Percentiles rank a stretch among this genome's conserved stretches.
Evolutionary conservation across 2,329 filamentous ascomycete species (phyloP).

Genomic region (Aspergillus ochraceus): DNA sequence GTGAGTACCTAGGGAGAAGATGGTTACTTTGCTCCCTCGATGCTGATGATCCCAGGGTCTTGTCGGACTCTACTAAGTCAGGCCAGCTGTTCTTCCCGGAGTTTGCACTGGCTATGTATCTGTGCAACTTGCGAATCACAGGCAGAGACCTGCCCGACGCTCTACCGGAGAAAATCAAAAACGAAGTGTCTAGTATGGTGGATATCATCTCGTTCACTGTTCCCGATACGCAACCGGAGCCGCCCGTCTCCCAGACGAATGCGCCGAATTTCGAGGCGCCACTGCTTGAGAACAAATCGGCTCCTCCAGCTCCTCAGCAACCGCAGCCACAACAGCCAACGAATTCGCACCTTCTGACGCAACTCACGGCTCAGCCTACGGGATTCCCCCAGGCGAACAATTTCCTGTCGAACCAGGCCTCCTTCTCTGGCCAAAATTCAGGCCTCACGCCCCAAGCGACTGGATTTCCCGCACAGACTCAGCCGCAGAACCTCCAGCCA

Average conservation of each 20-base stretch:
- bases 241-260: conserved; percentile 61
- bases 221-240: conserved; percentile 65
- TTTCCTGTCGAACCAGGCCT: conserved; percentile 58
- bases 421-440: conserved; percentile 43
- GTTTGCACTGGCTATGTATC: conserved; percentile 96
- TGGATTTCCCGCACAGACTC: conserved; percentile 48
- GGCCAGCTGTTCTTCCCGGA: conserved; percentile 96
- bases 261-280: conserved; percentile 68
- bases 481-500: conserved; percentile 58
- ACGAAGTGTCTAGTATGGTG: conserved; percentile 99
- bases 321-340: conserved; percentile 71
- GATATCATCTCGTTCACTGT: conserved; percentile 98
- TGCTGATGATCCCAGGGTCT: conserved; percentile 59
- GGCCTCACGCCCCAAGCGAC: conserved; percentile 38
- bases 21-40: conserved; percentile 1
- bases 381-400: conserved; percentile 66
- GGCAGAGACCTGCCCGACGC: conserved; percentile 74
- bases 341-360: conserved; percentile 61
- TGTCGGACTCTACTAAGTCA: conserved; percentile 93
- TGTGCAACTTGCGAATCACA: conserved; percentile 90
- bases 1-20: conserved; percentile 49
- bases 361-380: conserved; percentile 56
- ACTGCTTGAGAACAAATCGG: conserved; percentile 48
- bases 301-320: conserved; percentile 59
- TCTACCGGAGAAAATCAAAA: conserved; percentile 84